Evolutionary conservation across 2,329 filamentous ascomycete genomes (phyloP), one percentile per base, ranked within the genome.

Genomic region (Ceratocystis albifundus): DNA sequence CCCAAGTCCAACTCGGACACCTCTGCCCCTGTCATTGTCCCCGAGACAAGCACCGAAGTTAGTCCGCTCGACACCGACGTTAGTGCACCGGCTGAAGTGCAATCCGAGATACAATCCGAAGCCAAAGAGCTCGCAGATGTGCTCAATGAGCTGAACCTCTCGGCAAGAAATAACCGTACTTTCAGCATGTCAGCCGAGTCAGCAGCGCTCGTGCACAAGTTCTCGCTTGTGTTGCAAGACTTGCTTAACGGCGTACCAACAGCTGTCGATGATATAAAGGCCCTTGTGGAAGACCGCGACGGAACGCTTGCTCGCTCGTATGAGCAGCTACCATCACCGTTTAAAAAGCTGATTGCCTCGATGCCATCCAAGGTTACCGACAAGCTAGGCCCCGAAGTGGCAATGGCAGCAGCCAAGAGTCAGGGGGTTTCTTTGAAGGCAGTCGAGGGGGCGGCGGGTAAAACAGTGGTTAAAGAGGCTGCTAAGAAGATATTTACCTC

Each of bases 241-340:
- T 83, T 96, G 17, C 84, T 94, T 72, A 92, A 91, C 73, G 94
- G 94, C 69, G 94, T 90, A 1, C 94, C 94, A 2, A 96, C 93
- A 0, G 94, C 94, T 2, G 96, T 95, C 75, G 82, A 88, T 72
- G 94, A 99, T 74, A 86, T 99, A n/a, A 85, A 79, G 2, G 72
- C 73, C 15, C 80, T 88, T 25, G 75, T 87, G 55, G 82, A 86
- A 68, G 83, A 86, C 72, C 80, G 80, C 68, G 82, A 87, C 72
- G 81, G 82, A 67, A 77, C 80, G n/a, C 77, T 87, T n/a, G 77
- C 79, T 50, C 79, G 79, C 67, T 80, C 80, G 68, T 87, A 82
- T 72, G 83, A 85, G 67, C 81, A 85, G 69, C 82, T 97, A 57
- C 93, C 93, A 0, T 79, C 80, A 0, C 89, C 89, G 70, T 79